Conservation (phyloP, 2,329 filamentous ascomycete genomes). For the Lachnellula hyalina region DNA sequence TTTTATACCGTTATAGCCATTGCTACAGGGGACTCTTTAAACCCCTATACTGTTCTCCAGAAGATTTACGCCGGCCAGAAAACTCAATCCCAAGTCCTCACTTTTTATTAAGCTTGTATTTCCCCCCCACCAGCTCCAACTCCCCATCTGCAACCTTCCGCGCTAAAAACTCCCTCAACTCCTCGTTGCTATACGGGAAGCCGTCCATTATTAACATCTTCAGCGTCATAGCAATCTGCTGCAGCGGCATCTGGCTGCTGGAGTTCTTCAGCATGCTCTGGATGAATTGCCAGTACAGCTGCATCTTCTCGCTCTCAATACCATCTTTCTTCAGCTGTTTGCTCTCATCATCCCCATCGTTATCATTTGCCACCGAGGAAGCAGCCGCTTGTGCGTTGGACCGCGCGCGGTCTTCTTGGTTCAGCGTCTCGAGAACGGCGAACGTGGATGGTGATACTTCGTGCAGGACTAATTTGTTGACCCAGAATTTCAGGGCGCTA, state of each 20-base stretch:
- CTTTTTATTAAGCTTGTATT: slow-evolving; percentile 64
- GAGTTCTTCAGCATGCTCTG: slow-evolving; percentile 93
- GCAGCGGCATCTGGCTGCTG: slow-evolving; percentile 70
- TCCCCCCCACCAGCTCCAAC: slow-evolving; percentile 66
- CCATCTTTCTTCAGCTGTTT: slow-evolving; percentile 40
- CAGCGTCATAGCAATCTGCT: slow-evolving; percentile 88
- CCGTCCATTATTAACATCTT: slow-evolving; percentile 85
- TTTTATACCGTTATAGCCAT: neutral
- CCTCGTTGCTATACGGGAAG: slow-evolving; percentile 85
- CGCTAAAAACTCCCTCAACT: slow-evolving; percentile 73
- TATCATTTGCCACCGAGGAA: slow-evolving; percentile 9
- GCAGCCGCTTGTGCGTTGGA: slow-evolving; percentile 26
- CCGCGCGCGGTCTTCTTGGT: slow-evolving; percentile 34
- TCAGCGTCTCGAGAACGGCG: slow-evolving; percentile 61
- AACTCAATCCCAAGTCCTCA: slow-evolving; percentile 25
- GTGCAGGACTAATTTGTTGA: slow-evolving; percentile 60
- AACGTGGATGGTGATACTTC: slow-evolving; percentile 51
- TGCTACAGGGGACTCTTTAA: neutral
- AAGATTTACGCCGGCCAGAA: neutral
- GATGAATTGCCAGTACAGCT: slow-evolving; percentile 87
- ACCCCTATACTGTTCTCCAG: too few species aligned
- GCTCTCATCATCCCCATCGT: slow-evolving; percentile 23
- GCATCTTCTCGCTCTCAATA: slow-evolving; percentile 59
- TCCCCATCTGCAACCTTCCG: slow-evolving; percentile 70
- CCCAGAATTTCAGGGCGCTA: slow-evolving; percentile 66